Evolutionary conservation across 345 rosid genomes (phyloP), one percentile per base, ranked within the genome.

Genomic region (Geranium rotundifolium): DNA sequence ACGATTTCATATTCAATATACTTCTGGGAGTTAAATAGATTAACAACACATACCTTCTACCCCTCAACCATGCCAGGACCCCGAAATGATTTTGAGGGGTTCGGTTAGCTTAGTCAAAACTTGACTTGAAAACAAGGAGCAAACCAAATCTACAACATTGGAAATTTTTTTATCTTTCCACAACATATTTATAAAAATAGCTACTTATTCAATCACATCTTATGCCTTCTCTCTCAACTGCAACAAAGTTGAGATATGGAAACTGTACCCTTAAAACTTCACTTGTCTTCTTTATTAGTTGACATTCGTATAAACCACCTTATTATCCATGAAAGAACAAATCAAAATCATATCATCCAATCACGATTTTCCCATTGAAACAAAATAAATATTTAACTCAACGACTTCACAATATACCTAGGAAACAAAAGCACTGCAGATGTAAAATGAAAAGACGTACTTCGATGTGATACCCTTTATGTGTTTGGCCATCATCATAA

Each of bases 51-150:
- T 63, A 93, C 99, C 95, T 90, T 86, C 65, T 90, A 76, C 71
- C 99, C 99, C 78, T 93, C 89, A 55, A 29, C 78, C 89, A 93
- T 74, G 75, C 97, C 96, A 2, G 99, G 96, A 65, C 97, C 99
- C 1, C 99, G 92, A 71, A 90, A 93, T 8, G 97, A 93, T 75
- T 88, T 88, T 1, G 92, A 88, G 58, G 99, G 90, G 97, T 90
- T 70, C 96, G 66, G 69, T 90, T 90, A 63, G 99, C 97, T 80
- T 93, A 90, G 78, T 93, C 99, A 75, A 93, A 93, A 72, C 97
- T 93, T 52, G 97, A 93, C 85, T 93, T 90, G 76, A 93, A 93
- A 67, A 83, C 90, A 71, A 93, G 67, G 0, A 90, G 97, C 76
- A 90, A 74, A 18, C 96, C 96, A 74, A 86, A 71, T 72, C 99